Percentiles rank a stretch among this genome's conserved stretches.
Conservation (phyloP, 2,329 filamentous ascomycete species). For the Colletotrichum brevisporum region DNA sequence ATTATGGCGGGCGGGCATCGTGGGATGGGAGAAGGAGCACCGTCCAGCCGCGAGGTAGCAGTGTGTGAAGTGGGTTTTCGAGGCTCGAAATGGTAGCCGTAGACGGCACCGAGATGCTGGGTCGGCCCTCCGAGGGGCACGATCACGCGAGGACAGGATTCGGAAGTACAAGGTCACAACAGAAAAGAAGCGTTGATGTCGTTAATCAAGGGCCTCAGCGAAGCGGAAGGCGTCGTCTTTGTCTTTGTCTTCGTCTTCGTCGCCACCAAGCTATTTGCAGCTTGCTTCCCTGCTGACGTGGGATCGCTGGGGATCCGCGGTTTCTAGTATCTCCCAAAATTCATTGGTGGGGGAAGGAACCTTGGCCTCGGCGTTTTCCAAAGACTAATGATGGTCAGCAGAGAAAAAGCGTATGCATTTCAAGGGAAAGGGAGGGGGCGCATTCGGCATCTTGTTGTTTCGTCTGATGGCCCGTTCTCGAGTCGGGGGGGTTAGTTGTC, state of each 20-base stretch:
- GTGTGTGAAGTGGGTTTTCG: neutral
- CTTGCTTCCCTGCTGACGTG: slow-evolving; percentile 30
- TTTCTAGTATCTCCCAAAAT: slow-evolving; percentile 2
- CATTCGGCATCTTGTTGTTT: slow-evolving; percentile 26
- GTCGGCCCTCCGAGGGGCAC: no score
- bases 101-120: neutral
- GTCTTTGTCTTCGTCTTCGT: neutral
- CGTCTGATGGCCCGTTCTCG: slow-evolving; percentile 35
- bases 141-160: no score
- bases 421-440: neutral
- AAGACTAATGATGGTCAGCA: neutral
- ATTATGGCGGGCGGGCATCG: slow-evolving; percentile 46
- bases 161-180: neutral
- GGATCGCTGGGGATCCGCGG: slow-evolving; percentile 26
- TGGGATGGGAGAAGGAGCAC: neutral
- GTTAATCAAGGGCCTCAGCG: no score
- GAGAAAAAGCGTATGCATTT: neutral
- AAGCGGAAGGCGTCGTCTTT: no score
- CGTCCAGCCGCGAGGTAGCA: neutral
- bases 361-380: slow-evolving; percentile 11
- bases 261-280: slow-evolving; percentile 15
- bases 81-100: neutral
- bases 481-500: neutral
- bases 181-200: neutral
- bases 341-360: slow-evolving; percentile 4